Evolutionary conservation across 306 rosid genomes (phyloP), one percentile per base, ranked within the genome.

Genomic region (Abrus precatorius): DNA sequence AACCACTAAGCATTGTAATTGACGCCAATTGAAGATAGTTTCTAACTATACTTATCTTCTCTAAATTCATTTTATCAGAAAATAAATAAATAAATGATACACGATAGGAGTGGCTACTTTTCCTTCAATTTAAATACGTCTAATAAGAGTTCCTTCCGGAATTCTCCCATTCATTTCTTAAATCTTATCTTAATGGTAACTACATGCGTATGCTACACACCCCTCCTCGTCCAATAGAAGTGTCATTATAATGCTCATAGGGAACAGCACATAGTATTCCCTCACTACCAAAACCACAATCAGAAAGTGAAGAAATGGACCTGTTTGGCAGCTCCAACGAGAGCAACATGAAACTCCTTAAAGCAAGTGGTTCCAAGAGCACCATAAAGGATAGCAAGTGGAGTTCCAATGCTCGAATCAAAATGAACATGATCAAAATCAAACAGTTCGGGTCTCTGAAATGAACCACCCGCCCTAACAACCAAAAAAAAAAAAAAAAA

Each of bases 281-380:
- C 62, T 47, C 6, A 64, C 72, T 10, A 28, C 43, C 12, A 50
- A 56, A 75, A 59, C 56, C 59, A 72, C 72, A 9, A 73, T 57
- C 55, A 82, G 45, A 41, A 74, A 71, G 57, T n/a, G 8, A 82
- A 13, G 14, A 30, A 61, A 67, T 36, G 9, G 43, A 96, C 98
- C 97, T 92, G 85, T 88, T 89, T 87, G 67, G 97, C 93, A 79
- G 99, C 98, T 81, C 81, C 88, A 74, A 84, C 85, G 3, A 96
- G 88, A 80, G 92, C 80, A 79, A 33, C 47, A 75, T 96, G 99
- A 80, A 96, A 96, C 75, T 93, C 92, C 86, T 80, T 83, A 77
- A 93, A 96, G 92, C 99, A 96, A 69, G 38, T 65, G 68, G 98
- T 90, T 77, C 94, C 97, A 50, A 92, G 94, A 43, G 99, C 97